Evolutionary conservation across 2,329 filamentous ascomycete genomes (phyloP), one percentile per base, ranked within the genome.

Genomic region (Tolypocladium sp.): DNA sequence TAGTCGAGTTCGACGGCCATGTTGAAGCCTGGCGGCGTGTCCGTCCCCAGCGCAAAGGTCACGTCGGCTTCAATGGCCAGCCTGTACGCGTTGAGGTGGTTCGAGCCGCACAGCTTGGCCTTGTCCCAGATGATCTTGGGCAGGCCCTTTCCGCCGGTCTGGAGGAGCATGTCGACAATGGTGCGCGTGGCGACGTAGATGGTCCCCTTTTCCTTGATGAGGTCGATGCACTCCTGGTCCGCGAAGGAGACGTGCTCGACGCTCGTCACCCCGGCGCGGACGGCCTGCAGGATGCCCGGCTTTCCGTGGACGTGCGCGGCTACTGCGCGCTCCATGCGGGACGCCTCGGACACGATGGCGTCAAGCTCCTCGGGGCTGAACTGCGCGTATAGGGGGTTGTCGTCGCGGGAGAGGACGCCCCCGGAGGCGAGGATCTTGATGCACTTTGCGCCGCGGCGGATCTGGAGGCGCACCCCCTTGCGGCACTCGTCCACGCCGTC

Each of bases 1-100:
- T 75, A 78, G 37, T 69, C 65, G 25, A 82, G 66, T 67, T 82
- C 79, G 52, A 69, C 59, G 0, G 74, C 74, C 67, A 72, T 73
- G 58, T 74, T 73, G 61, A 70, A 70, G 0, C 73, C 72, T 0
- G 73, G 73, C 1, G 60, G 30, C 0, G 72, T 72, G 54, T 77
- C 75, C 0, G 75, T 76, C 0, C 74, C 75, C 10, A 77, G 63
- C 0, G 74, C 74, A 33, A 76, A 68, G 0, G 66, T 70, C 0
- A 76, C 66, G 6, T 74, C 74, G 1, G 66, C 63, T 22, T 68
- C 58, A 30, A 77, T 69, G 1, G 74, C 74, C 58, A 72, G 60
- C 61, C 71, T 70, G 63, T 77, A 77, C 2, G 73, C 72, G 2
- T 59, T 55, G 25, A 71, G 56, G 42, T 73, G 71, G 22, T 71